Base-by-base conservation (phyloP, 352 stramenopile species). In the Globisporangium spiculum region DNA sequence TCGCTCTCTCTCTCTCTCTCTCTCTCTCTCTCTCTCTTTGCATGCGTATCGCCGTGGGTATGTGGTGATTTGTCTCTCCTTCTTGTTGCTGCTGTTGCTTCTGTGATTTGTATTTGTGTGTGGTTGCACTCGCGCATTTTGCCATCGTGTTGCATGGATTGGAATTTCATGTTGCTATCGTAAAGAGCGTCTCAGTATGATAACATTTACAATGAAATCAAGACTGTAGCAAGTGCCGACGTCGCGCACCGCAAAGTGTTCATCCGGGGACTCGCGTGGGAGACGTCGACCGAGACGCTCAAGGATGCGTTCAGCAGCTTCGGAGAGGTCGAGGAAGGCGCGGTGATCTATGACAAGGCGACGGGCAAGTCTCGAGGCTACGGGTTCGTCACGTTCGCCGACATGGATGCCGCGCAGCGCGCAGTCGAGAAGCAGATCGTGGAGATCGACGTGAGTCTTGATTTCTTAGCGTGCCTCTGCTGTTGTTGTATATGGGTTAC, bases 231-330 rank as follows among this genome's bases (percentile, higher is more conserved):
- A 22, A 88, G 76, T 60, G 73, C 72, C 30, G 78, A 86, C 71
- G 60, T 91, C n/a, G 69, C 71, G 50, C 79, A 90, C 61, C 78
- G 86, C 69, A 91, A 91, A 67, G 77, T 94, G 46, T 88, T 90
- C 70, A 79, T 94, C 69, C 76, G 77, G 56, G 81, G 80, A 14
- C 75, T 94, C 53, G 73, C 86, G 41, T 85, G 76, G 76, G 74
- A 90, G 68, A 89, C 78, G 32, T 81, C 74, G 65, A 77, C 68
- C 38, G 78, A 90, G 52, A 53, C 66, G 27, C 69, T 94, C 53
- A 83, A 78, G 57, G 56, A 74, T 30, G 70, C 75, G 20, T 91
- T 92, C 65, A 63, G 67, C 50, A 52, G 52, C 30, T 94, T 92
- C 63, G 86, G 86, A 16, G 63, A 84, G 12, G 72, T 94, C 12